A percentile compares a stretch with the other conserved stretches of the same genome.
phyloP scores from a whole-genome alignment of 2,329 filamentous ascomycete species.

The Xylariales sp. region DNA sequence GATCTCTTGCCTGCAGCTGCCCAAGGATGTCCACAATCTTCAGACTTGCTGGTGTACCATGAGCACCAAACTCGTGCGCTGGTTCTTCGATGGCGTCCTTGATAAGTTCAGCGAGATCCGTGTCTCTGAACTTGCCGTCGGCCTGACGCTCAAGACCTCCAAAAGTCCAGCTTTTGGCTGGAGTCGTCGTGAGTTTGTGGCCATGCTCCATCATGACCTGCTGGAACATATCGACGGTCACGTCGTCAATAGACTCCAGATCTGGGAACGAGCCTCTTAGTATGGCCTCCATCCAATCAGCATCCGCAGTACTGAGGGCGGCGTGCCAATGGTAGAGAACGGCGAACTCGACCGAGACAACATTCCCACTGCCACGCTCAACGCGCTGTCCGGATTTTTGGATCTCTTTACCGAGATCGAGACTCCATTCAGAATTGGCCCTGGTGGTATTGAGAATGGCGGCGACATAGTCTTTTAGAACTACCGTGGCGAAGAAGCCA shows the following conservation, averaged over 20 bases:
- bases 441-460: conserved; percentile 41
- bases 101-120: conserved; percentile 71
- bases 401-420: conserved; percentile 40
- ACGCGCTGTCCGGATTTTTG: conserved; percentile 33
- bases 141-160: conserved; percentile 58
- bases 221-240: conserved; percentile 36
- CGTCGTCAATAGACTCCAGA: conserved; percentile 36
- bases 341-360: conserved; percentile 40
- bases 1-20: conserved; percentile 8
- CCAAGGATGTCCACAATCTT: conserved; percentile 12
- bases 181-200: conserved; percentile 2
- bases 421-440: conserved; percentile 39
- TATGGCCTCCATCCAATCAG: conserved; percentile 39
- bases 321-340: conserved; percentile 44
- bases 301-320: conserved; percentile 38
- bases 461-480: conserved; percentile 40
- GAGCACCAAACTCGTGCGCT: conserved; percentile 11
- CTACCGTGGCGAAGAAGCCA: conserved; percentile 40
- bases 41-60: conserved; percentile 9
- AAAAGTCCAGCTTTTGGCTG: conserved; percentile 56
- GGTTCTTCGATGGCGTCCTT: conserved; percentile 54
- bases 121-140: conserved; percentile 68
- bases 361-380: conserved; percentile 37
- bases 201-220: conserved; percentile 31
- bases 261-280: conserved; percentile 29